phyloP scores from a whole-genome alignment of 2,329 filamentous ascomycete species.

The Arthrobotrys sphaeroides region DNA sequence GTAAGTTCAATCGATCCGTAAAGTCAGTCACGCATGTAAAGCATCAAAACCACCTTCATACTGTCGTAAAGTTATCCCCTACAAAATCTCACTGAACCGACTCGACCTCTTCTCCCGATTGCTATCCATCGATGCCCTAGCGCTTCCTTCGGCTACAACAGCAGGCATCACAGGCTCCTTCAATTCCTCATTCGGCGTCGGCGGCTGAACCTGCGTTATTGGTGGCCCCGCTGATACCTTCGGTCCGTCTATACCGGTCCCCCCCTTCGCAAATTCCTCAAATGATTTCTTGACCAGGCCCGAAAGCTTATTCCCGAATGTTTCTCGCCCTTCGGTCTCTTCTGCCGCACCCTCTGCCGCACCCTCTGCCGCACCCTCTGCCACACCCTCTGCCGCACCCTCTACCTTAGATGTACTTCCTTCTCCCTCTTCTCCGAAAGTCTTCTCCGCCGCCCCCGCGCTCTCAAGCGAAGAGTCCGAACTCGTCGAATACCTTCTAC shows the following conservation, averaged over 20 bases:
- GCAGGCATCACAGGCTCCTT: conserved; percentile 6
- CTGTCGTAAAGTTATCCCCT: not conserved
- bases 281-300: conserved; percentile 20
- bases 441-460: conserved; percentile 3
- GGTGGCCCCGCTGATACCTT: not conserved
- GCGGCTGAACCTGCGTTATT: not conserved
- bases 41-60: not conserved
- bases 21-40: not conserved
- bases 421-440: conserved; percentile 34
- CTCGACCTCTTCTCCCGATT: conserved; percentile 30
- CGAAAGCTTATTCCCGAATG: conserved; percentile 25
- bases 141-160: not conserved
- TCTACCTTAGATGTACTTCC: no score
- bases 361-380: not conserved
- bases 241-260: not conserved
- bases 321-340: conserved; percentile 2
- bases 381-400: not conserved
- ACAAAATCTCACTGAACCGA: conserved; percentile 47
- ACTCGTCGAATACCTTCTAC: conserved; percentile 12
- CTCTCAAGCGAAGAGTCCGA: conserved; percentile 12
- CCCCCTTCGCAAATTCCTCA: conserved; percentile 23
- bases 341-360: not conserved
- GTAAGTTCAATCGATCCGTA: not conserved
- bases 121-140: not conserved
- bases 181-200: conserved; percentile 8